Base-by-base conservation (phyloP, 2,329 filamentous ascomycete genomes). In the Endoconidiophora laricicola region DNA sequence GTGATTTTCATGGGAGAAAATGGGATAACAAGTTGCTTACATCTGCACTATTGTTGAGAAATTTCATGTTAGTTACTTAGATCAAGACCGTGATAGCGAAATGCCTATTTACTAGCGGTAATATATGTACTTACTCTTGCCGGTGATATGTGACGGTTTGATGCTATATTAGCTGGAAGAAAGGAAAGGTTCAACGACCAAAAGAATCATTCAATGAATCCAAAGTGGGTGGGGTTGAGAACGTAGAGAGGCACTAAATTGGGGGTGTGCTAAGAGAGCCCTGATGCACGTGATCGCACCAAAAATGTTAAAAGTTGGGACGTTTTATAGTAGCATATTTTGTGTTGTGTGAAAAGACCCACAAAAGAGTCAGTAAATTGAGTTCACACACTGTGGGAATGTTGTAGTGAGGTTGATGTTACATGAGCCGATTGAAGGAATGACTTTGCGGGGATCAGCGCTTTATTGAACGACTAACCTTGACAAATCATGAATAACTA, bases 21-120 rank as follows among this genome's bases (percentile, higher is more conserved):
- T 29, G 33, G n/a, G 23, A 42, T 14, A 43, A 6, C 7, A 24
- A 36, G 24, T 41, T 7, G 16, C 83, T 82, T 79, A 90, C 84
- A 91, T 91, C 81, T 91, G 85, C 85, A 91, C 85, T 90, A 60
- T 62, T 48, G 24, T 55, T 45, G 66, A 59, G 55, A 22, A 26
- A 44, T 29, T 12, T 41, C 58, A 60, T 50, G 67, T 81, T 69
- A 80, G 74, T 62, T 18, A 66, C 59, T 46, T 49, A 48, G n/a
- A 18, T 44, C 44, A 48, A 16, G 24, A 44, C 39, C 10, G 42
- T 36, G 18, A 48, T 16, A 9, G 23, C 18, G 22, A 52, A 4
- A 14, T 14, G 3, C 10, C 23, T 37, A 46, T 48, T 12, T 44
- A 52, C 22, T 36, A 42, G 48, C 46, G 14, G 48, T 24, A 39